A percentile compares a stretch with the other conserved stretches of the same genome.
Conservation (phyloP, 2,329 filamentous ascomycete species). For the Paracoccidioides lutzii region DNA sequence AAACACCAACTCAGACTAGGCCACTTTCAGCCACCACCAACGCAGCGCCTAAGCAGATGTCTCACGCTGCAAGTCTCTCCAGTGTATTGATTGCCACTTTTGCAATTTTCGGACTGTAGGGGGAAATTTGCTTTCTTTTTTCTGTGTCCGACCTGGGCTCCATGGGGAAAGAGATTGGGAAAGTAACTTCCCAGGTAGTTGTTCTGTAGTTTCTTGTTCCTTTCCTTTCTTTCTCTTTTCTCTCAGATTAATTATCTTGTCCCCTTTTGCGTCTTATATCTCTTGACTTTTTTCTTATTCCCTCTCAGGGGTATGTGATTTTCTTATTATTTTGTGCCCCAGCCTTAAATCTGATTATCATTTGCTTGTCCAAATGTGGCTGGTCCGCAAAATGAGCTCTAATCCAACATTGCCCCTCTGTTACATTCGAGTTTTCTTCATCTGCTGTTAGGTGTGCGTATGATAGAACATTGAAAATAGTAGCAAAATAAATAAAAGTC, state of each 20-base stretch:
- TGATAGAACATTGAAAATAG: neutral
- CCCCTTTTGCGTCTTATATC: neutral
- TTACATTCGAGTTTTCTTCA: neutral
- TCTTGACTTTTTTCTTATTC: neutral
- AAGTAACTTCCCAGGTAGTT: neutral
- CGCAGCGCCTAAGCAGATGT: conserved; percentile 2
- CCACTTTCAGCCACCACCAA: conserved; percentile 3
- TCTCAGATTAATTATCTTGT: neutral
- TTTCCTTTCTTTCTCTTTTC: neutral
- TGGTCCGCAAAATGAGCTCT: neutral
- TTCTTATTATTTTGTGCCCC: neutral
- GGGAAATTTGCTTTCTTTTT: neutral
- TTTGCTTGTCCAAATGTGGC: neutral
- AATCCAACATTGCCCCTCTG: neutral
- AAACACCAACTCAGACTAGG: neutral
- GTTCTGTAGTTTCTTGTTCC: neutral
- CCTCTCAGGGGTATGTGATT: neutral
- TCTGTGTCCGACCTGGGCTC: neutral
- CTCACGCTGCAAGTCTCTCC: conserved; percentile 3
- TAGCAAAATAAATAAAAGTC: neutral
- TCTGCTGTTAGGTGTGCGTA: neutral
- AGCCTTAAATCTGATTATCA: neutral
- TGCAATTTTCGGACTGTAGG: conserved; percentile 5
- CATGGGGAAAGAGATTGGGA: neutral
- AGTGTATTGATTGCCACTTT: conserved; percentile 5